Evolutionary conservation across 192 early-diverging fungal species (phyloP).

Genomic region (Gryganskiella cystojenkinii): DNA sequence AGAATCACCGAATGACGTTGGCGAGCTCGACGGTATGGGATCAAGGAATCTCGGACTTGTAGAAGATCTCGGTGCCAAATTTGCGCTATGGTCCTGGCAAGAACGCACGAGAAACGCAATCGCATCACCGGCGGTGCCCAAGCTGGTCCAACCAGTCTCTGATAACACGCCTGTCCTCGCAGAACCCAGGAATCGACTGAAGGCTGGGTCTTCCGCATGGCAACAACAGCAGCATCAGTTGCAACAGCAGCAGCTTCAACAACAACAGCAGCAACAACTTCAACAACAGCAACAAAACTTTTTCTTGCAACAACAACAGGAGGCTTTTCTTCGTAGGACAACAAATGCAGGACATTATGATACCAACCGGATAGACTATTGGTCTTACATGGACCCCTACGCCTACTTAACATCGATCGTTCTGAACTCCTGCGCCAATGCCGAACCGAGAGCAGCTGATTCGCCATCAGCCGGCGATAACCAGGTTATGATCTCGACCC

Average conservation of each 20-base stretch:
- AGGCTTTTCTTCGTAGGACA: conserved; percentile 16
- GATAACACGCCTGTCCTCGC: conserved; percentile 34
- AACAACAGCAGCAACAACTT: conserved; percentile 40
- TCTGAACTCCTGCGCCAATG: conserved; percentile 45
- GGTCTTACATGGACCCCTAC: conserved; percentile 42
- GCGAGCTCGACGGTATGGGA: conserved; percentile 42
- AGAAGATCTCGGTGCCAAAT: conserved; percentile 45
- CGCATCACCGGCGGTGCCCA: conserved; percentile 39
- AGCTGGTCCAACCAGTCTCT: conserved; percentile 34
- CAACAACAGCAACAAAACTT: conserved; percentile 31
- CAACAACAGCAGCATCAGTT: conserved; percentile 34
- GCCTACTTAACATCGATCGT: conserved; percentile 47
- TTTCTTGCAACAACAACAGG: conserved; percentile 48
- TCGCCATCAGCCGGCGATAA: conserved; percentile 40
- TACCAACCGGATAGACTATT: conserved; percentile 46
- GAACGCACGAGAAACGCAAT: conserved; percentile 49
- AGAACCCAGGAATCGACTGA: conserved; percentile 41
- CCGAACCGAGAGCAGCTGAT: conserved; percentile 26
- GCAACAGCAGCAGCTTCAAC: conserved; percentile 32
- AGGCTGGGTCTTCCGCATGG: conserved; percentile 45
- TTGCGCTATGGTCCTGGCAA: conserved; percentile 48
- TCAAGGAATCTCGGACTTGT: conserved; percentile 45
- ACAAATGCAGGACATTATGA: conserved; percentile 13
- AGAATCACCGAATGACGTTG: conserved; percentile 46
- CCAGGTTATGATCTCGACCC: conserved; percentile 9